Evolutionary conservation across 2,329 filamentous ascomycete genomes (phyloP).

Genomic region (Cladosporium sp.): DNA sequence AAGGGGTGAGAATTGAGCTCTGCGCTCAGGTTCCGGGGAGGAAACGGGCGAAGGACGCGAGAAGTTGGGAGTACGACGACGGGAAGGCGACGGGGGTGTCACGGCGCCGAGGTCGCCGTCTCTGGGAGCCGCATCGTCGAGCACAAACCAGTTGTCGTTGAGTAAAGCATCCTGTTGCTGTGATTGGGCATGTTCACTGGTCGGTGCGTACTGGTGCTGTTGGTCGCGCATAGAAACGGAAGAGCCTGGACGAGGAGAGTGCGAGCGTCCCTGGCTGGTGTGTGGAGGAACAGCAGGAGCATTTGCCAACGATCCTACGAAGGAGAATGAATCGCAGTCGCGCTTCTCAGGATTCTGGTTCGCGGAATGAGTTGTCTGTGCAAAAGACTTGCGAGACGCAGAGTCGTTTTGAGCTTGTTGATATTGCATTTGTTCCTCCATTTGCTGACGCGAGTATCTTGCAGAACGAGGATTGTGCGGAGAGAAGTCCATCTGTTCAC

Average conservation of each 20-base stretch:
- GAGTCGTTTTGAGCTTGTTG: slow-evolving; percentile 29
- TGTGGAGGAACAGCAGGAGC: slow-evolving; percentile 5
- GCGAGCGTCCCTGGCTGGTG: slow-evolving; percentile 2
- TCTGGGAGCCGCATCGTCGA: slow-evolving; percentile 21
- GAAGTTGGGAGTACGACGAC: slow-evolving; percentile 8
- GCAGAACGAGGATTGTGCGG: slow-evolving; percentile 46
- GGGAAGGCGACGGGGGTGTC: slow-evolving; percentile 1
- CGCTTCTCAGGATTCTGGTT: background rate
- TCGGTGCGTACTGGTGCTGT: slow-evolving; percentile 1
- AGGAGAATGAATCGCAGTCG: slow-evolving; percentile 7
- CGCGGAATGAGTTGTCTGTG: background rate
- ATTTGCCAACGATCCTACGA: background rate
- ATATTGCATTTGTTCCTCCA: slow-evolving; percentile 38
- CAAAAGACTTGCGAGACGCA: slow-evolving; percentile 28
- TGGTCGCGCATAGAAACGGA: slow-evolving; percentile 9
- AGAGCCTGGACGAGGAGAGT: slow-evolving; percentile 19
- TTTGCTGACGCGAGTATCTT: slow-evolving; percentile 49
- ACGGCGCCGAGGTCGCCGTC: background rate
- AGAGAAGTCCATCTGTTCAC: slow-evolving; percentile 52
- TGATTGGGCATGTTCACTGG: background rate
- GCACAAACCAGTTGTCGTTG: slow-evolving; percentile 44
- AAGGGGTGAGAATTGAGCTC: background rate
- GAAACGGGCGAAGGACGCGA: slow-evolving; percentile 6
- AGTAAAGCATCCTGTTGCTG: slow-evolving; percentile 33
- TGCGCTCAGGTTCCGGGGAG: slow-evolving; percentile 8